Percentiles rank a stretch among this genome's conserved stretches.
These are phyloP conservation scores for Aureobasidium subglaciale DNA, from an alignment of 2,329 filamentous ascomycete genomes.

Conservation along the genomic window DNA sequence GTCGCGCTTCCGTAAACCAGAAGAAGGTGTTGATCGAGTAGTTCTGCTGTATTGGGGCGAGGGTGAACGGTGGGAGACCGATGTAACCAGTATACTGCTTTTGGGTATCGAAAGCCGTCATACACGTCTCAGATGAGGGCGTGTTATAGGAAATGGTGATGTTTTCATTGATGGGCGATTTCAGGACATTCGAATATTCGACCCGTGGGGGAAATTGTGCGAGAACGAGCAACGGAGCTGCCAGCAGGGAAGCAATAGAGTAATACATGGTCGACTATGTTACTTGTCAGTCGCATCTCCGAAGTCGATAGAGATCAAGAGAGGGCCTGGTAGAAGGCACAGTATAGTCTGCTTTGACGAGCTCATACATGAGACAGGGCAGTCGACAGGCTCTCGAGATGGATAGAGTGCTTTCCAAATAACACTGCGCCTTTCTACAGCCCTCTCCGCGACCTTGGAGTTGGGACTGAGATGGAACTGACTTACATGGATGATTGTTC, in stretches of 20 bases:
- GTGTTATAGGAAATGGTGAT: conserved; percentile 64
- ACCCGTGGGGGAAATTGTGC: conserved; percentile 36
- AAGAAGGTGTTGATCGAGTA: conserved; percentile 59
- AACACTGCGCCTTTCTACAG: too few species aligned
- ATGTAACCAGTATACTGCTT: conserved; percentile 68
- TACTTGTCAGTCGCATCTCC: too few species aligned
- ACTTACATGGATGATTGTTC: too few species aligned
- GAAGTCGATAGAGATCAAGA: background rate
- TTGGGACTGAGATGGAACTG: too few species aligned
- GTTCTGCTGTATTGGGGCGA: conserved; percentile 42
- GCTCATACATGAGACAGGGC: too few species aligned
- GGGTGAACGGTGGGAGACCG: conserved; percentile 42
- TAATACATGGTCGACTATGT: background rate
- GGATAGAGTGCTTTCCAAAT: too few species aligned
- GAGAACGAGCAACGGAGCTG: background rate
- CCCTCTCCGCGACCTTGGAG: too few species aligned
- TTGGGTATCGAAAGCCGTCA: conserved; percentile 57
- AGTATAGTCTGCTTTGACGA: too few species aligned
- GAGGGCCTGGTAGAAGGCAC: too few species aligned
- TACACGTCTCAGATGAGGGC: conserved; percentile 54
- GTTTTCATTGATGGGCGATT: conserved; percentile 54
- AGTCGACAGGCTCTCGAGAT: too few species aligned
- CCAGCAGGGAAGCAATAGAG: background rate
- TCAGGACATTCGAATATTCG: conserved; percentile 46
- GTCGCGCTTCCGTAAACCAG: conserved; percentile 55